Conservation (phyloP, 2,329 filamentous ascomycete species). For the Balansia obtecta region DNA sequence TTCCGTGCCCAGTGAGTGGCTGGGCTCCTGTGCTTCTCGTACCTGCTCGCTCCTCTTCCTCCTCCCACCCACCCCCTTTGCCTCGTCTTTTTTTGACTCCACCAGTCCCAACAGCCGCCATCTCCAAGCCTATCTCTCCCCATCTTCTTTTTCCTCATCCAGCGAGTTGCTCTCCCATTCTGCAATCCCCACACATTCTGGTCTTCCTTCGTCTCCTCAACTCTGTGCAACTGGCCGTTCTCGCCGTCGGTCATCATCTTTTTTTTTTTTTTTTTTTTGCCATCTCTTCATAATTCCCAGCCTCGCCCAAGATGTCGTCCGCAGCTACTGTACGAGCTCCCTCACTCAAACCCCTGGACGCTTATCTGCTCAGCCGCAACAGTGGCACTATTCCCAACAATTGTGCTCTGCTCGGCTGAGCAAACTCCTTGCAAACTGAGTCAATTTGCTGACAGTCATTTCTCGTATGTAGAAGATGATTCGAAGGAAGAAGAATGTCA, state of each 20-base stretch:
- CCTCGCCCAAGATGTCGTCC: slow-evolving; percentile 14
- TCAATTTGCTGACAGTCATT: slow-evolving; percentile 18
- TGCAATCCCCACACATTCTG: slow-evolving; percentile 3
- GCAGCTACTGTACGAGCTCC: slow-evolving; percentile 10
- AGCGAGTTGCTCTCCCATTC: slow-evolving; percentile 6
- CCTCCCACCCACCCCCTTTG: slow-evolving; percentile 2
- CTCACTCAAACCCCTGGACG: slow-evolving; percentile 1
- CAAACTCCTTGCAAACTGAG: slow-evolving; percentile 1
- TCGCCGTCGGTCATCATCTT: slow-evolving; percentile 8
- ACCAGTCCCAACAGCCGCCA: slow-evolving; percentile 5
- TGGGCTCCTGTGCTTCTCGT: background rate
- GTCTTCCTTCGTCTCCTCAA: slow-evolving; percentile 6
- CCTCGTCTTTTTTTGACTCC: background rate
- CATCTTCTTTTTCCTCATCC: slow-evolving; percentile 7
- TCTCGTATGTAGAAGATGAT: slow-evolving; percentile 64
- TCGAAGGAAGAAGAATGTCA: slow-evolving; percentile 99
- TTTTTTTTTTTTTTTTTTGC: slow-evolving; percentile 5
- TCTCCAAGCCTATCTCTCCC: slow-evolving; percentile 6
- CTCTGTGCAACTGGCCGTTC: slow-evolving; percentile 7
- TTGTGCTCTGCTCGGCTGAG: slow-evolving; percentile 6
- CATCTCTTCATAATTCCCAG: slow-evolving; percentile 4
- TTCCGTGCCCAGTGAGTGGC: background rate
- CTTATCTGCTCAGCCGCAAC: background rate
- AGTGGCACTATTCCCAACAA: background rate
- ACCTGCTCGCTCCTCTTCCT: slow-evolving; percentile 7